A percentile compares a stretch with the other conserved stretches of the same genome.
Conservation (phyloP, 2,329 filamentous ascomycete genomes). For the Helicocarpus griseus region DNA sequence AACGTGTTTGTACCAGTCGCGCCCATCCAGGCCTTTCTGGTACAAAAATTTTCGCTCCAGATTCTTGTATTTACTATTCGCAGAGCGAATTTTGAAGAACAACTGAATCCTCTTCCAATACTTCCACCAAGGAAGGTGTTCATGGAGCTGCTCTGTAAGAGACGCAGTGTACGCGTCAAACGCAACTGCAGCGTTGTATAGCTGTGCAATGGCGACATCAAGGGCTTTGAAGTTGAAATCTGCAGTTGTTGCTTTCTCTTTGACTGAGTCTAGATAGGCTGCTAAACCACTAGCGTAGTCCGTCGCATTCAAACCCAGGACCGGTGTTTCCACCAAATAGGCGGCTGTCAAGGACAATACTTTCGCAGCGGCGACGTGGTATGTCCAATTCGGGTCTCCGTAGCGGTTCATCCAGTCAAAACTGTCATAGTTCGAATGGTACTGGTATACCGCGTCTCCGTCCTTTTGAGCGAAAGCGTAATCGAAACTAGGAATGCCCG, state of each 20-base stretch:
- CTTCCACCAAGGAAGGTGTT: constrained; percentile 67
- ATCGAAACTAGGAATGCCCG: constrained; percentile 57
- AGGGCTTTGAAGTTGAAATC: constrained; percentile 37
- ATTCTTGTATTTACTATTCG: constrained; percentile 75
- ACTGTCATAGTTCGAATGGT: constrained; percentile 75
- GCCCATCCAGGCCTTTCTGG: constrained; percentile 62
- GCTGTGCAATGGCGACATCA: constrained; percentile 39
- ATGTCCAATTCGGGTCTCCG: constrained; percentile 55
- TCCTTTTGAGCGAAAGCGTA: constrained; percentile 45
- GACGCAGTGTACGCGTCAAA: constrained; percentile 45
- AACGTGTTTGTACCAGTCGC: constrained; percentile 89
- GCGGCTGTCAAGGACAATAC: constrained; percentile 54
- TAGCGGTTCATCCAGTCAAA: constrained; percentile 76
- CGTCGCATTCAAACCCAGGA: constrained; percentile 55
- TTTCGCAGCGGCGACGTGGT: constrained; percentile 56
- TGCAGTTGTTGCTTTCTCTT: constrained; percentile 11
- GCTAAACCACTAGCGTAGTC: constrained; percentile 53
- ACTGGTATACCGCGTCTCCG: constrained; percentile 54
- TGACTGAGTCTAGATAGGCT: constrained; percentile 29
- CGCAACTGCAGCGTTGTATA: constrained; percentile 38
- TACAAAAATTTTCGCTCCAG: constrained; percentile 76
- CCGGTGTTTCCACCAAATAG: constrained; percentile 50
- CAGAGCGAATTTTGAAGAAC: constrained; percentile 51
- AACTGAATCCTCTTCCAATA: constrained; percentile 59
- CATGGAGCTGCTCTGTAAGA: constrained; percentile 39